These are phyloP conservation scores for Marasmius tenuissimus DNA, from an alignment of 1,284 basidiomycete species.

Conservation along the genomic window DNA sequence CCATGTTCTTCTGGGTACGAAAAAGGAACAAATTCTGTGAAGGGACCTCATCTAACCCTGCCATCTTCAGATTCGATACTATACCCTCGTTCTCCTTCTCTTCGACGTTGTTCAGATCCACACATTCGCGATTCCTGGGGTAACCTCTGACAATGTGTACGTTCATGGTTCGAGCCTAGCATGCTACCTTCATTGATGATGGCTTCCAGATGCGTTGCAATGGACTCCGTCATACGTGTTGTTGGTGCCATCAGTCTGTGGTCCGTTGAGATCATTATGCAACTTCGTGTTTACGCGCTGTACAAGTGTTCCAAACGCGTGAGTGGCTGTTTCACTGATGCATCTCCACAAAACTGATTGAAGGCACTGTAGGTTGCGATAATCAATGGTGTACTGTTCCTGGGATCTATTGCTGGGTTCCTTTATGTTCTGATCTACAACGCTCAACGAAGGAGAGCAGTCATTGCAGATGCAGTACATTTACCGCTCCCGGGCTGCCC, in stretches of 20 bases:
- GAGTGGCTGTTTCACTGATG: neutral
- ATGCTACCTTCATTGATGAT: neutral
- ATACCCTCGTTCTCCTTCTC: slow-evolving; percentile 37
- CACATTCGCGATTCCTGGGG: slow-evolving; percentile 31
- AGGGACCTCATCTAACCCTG: neutral
- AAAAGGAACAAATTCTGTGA: neutral
- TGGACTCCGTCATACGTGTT: slow-evolving; percentile 36
- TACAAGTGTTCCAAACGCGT: slow-evolving; percentile 37
- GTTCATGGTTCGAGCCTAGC: slow-evolving; percentile 5
- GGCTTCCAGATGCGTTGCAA: slow-evolving; percentile 30
- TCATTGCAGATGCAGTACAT: slow-evolving; percentile 32
- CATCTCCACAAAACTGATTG: neutral
- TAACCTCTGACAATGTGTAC: slow-evolving; percentile 29
- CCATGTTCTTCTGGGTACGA: slow-evolving; percentile 39
- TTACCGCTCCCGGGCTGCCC: slow-evolving; percentile 44
- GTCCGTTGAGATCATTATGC: slow-evolving; percentile 43
- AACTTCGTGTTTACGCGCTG: slow-evolving; percentile 38
- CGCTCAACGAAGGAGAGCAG: slow-evolving; percentile 26
- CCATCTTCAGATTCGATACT: slow-evolving; percentile 38
- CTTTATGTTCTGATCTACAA: slow-evolving; percentile 37
- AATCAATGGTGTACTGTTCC: slow-evolving; percentile 36
- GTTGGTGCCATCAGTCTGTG: slow-evolving; percentile 39
- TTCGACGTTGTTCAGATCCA: slow-evolving; percentile 44
- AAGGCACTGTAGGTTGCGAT: slow-evolving; percentile 27
- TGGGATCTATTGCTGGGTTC: slow-evolving; percentile 35